phyloP scores from a whole-genome alignment of 2,329 filamentous ascomycete species.

The Camptophora hylomeconis region DNA sequence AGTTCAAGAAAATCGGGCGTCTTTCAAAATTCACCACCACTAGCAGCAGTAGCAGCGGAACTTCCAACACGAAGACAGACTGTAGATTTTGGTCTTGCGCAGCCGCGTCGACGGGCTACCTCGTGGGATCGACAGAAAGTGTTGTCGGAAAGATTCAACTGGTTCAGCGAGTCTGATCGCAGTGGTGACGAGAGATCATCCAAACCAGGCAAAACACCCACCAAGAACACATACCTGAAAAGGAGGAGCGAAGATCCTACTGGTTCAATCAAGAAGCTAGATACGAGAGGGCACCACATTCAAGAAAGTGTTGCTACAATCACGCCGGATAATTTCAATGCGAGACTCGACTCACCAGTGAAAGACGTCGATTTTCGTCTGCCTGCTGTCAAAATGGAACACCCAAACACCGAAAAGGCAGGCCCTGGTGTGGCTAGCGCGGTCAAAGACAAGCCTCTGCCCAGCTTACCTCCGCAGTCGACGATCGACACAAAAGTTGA shows the following conservation, averaged over 20 bases:
- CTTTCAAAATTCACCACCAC: constrained; percentile 1
- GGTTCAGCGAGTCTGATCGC: constrained; percentile 63
- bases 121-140: too few relatives aligned
- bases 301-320: constrained; percentile 15
- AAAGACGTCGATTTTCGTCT: too few relatives aligned
- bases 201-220: constrained; percentile 11
- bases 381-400: too few relatives aligned
- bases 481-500: constrained; percentile 17
- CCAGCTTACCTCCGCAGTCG: constrained; percentile 22
- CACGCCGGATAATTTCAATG: constrained; percentile 17
- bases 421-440: too few relatives aligned
- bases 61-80: too few relatives aligned
- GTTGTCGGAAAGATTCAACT: constrained; percentile 60
- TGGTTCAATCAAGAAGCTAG: neutral
- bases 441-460: constrained; percentile 26
- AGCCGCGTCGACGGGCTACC: too few relatives aligned
- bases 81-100: too few relatives aligned
- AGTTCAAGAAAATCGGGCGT: neutral
- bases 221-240: constrained; percentile 8
- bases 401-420: too few relatives aligned
- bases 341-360: too few relatives aligned
- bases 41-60: too few relatives aligned
- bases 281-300: constrained; percentile 3
- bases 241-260: constrained; percentile 10
- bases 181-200: constrained; percentile 64